Evolutionary conservation across 2,329 filamentous ascomycete species (phyloP).

Genomic region (Microascus cirrosus): DNA sequence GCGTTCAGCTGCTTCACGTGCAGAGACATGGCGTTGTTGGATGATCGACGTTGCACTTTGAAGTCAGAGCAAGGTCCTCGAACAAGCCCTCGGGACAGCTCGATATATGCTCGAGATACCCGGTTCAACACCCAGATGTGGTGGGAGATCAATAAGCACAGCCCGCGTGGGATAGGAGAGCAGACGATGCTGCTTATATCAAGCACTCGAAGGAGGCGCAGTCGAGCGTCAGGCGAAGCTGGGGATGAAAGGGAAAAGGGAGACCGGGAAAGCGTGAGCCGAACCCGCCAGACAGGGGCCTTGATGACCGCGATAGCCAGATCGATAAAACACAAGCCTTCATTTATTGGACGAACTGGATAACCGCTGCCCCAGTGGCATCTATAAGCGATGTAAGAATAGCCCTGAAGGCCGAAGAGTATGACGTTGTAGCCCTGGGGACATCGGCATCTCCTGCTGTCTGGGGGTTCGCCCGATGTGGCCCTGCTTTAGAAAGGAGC

Average conservation of each 20-base stretch:
- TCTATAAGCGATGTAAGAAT: neutral
- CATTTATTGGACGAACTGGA: neutral
- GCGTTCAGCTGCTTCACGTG: conserved; percentile 52
- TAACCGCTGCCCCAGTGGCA: neutral
- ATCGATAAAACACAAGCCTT: neutral
- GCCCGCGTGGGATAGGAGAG: neutral
- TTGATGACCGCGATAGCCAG: neutral
- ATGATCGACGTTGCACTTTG: neutral
- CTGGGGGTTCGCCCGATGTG: neutral
- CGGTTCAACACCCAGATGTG: neutral
- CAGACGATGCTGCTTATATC: neutral
- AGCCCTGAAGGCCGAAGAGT: neutral
- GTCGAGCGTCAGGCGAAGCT: neutral
- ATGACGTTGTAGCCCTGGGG: neutral
- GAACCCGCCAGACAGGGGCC: neutral
- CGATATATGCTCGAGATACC: neutral
- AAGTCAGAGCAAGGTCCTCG: neutral
- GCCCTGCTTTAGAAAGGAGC: neutral
- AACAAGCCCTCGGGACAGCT: neutral
- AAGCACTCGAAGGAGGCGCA: neutral
- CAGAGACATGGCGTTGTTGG: conserved; percentile 40
- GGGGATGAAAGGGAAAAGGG: neutral
- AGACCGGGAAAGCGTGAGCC: neutral
- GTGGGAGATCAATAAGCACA: neutral
- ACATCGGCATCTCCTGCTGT: neutral